These are phyloP conservation scores for Phytopythium mirpurense DNA, from an alignment of 352 stramenopile genomes.

Conservation along the genomic window DNA sequence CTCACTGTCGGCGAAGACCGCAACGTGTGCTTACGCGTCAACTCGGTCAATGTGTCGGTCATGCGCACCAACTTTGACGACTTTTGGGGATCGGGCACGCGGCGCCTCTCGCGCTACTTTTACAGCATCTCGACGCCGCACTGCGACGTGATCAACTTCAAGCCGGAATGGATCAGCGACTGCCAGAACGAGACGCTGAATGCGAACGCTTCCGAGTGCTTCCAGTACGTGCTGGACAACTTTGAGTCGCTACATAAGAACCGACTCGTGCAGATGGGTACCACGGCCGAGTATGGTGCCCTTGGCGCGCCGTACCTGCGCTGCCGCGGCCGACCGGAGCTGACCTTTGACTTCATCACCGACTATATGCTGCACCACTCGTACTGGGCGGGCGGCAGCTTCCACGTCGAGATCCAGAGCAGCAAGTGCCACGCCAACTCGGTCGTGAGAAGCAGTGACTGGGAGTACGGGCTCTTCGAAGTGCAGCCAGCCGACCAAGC, in stretches of 20 bases:
- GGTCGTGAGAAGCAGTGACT: constrained; percentile 4
- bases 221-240: constrained; percentile 28
- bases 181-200: constrained; percentile 14
- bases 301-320: constrained; percentile 23
- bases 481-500: constrained; percentile 13
- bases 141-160: constrained; percentile 31
- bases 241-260: constrained; percentile 17
- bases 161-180: constrained; percentile 15
- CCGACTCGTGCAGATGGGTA: constrained; percentile 19
- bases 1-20: constrained; percentile 16
- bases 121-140: constrained; percentile 33
- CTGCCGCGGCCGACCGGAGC: constrained; percentile 14
- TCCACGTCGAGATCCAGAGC: constrained; percentile 28
- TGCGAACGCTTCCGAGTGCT: constrained; percentile 11
- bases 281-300: constrained; percentile 16
- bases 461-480: constrained; percentile 19
- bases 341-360: constrained; percentile 23
- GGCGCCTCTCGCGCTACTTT: constrained; percentile 20
- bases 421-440: constrained; percentile 19
- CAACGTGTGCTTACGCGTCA: constrained; percentile 24
- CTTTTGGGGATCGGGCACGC: constrained; percentile 19
- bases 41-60: constrained; percentile 21
- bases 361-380: constrained; percentile 30
- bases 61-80: constrained; percentile 26
- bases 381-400: constrained; percentile 31